phyloP scores from a whole-genome alignment of 805 yeast species.

The Suhomyces tanzawaensis region DNA sequence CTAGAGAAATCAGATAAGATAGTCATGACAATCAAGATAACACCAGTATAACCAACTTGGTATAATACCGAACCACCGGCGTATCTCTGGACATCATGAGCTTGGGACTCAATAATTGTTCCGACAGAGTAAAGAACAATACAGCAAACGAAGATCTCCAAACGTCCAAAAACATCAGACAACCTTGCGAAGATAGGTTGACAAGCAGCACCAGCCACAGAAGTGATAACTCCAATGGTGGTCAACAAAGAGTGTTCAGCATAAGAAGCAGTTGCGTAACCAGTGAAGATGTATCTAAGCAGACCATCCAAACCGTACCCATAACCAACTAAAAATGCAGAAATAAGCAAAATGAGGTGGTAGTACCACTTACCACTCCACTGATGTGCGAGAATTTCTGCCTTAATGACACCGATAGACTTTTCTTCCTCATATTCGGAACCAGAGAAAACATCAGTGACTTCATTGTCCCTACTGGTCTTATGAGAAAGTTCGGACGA shows the following conservation, averaged over 20 bases:
- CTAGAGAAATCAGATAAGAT: constrained; percentile 19
- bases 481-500: too few species aligned
- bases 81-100: constrained; percentile 24
- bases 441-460: too few species aligned
- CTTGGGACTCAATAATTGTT: constrained; percentile 29
- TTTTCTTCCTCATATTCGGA: constrained; percentile 13
- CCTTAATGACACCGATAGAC: constrained; percentile 21
- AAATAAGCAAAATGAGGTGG: constrained; percentile 12
- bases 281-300: constrained; percentile 19
- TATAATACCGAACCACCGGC: constrained; percentile 31
- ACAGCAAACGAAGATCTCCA: constrained; percentile 22
- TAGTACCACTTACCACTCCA: constrained; percentile 11
- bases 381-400: constrained; percentile 22
- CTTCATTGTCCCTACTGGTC: too few species aligned
- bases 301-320: constrained; percentile 26
- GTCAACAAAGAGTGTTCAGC: constrained; percentile 22
- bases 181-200: constrained; percentile 30
- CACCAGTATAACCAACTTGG: constrained; percentile 18
- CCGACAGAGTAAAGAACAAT: constrained; percentile 26
- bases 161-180: constrained; percentile 28
- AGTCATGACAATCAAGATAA: constrained; percentile 13
- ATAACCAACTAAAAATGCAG: constrained; percentile 25
- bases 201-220: constrained; percentile 29
- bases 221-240: constrained; percentile 25
- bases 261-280: constrained; percentile 25